A percentile compares a stretch with the other conserved stretches of the same genome.
These are phyloP conservation scores for Ampelomyces quisqualis DNA, from an alignment of 2,329 filamentous ascomycete species.

Conservation along the genomic window DNA sequence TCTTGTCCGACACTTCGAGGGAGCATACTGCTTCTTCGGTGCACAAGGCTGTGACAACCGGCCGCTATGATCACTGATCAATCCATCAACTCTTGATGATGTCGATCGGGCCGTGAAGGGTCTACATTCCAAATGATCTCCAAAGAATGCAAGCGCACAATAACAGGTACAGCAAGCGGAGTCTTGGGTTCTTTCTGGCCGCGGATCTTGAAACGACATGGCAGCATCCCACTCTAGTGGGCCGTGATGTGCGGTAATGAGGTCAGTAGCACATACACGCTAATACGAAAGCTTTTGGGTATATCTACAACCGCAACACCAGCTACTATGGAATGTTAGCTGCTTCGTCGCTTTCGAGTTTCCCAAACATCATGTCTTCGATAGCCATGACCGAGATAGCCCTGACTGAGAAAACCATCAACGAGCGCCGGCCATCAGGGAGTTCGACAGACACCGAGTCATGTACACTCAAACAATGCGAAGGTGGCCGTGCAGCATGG, in stretches of 20 bases:
- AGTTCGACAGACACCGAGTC: constrained; percentile 27
- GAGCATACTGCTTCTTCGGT: neutral
- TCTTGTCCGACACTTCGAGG: too few relatives aligned
- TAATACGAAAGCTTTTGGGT: neutral
- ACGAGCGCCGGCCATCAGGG: constrained; percentile 11
- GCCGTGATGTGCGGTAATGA: neutral
- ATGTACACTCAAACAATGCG: constrained; percentile 19
- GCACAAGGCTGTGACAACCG: neutral
- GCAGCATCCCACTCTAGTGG: neutral
- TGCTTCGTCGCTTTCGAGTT: constrained; percentile 1
- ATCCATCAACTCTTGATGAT: neutral
- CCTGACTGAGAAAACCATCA: constrained; percentile 19
- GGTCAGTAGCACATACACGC: constrained; percentile 4
- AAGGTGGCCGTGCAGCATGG: constrained; percentile 29
- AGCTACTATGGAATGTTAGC: constrained; percentile 4
- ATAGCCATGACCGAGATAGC: constrained; percentile 13
- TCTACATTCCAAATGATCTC: constrained; percentile 1
- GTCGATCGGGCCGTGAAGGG: neutral
- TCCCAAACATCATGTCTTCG: constrained; percentile 2
- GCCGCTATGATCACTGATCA: neutral
- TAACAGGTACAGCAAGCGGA: neutral
- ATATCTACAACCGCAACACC: constrained; percentile 9
- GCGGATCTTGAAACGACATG: neutral
- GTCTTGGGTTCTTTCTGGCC: neutral
- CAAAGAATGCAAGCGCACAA: constrained; percentile 3